Evolutionary conservation across 2,329 filamentous ascomycete species (phyloP), one percentile per base, ranked within the genome.

Genomic region (Fusarium mexicanum): DNA sequence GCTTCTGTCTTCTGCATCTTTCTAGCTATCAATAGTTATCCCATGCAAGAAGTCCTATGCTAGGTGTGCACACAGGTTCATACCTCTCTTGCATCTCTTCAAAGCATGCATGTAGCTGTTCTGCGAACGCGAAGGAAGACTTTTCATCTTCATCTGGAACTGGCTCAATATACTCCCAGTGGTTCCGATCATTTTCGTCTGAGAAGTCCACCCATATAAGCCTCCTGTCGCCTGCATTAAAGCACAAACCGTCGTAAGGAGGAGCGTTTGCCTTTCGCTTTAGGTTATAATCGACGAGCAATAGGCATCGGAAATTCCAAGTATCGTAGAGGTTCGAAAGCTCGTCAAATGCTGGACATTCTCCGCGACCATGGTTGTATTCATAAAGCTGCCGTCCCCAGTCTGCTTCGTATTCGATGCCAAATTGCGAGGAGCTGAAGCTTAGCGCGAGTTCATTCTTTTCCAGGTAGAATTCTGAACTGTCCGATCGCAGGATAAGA

Each of bases 141-240:
- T 16, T 35, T 24, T 26, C 4, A 8, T 58, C 29, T 11, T 10
- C 4, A 35, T 37, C 31, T 12, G 17, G 40, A 35, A 37, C 31
- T 14, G 31, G 16, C 2, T 37, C 18, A 1, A 47, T 29, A 31
- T n/a, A 37, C n/a, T 47, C 17, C 55, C 41, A 58, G n/a, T 47
- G 8, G 2, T 37, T 24, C 14, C 14, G 18, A n/a, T 2, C 2
- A 16, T 16, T 7, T 26, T 22, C 9, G 6, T 37, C n/a, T 0
- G 1, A 11, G n/a, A 43, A 14, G 17, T 29, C 31, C 5, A 59
- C 41, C 3, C 2, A 0, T 2, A 59, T 20, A 11, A 47, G 35
- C 41, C 22, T 59, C 17, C 41, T 47, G 18, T 47, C 24, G 7
- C 16, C 20, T 13, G 41, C 41, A n/a, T 47, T 18, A 8, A 47